phyloP scores from a whole-genome alignment of 225 moss, liverwort and hornwort species.

The Neckera pumila region DNA sequence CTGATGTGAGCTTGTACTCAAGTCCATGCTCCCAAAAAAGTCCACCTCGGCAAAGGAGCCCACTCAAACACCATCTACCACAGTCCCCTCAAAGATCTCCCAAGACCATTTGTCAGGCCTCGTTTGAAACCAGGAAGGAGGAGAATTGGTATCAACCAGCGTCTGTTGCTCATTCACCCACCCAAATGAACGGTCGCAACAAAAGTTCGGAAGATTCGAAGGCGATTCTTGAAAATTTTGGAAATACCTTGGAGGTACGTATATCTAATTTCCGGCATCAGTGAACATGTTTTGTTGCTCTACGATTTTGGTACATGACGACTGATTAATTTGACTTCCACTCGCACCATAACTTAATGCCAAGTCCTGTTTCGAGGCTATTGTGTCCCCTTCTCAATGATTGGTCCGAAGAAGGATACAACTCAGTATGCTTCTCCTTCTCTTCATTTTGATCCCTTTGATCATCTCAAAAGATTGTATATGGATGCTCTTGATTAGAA shows the following conservation, averaged over 20 bases:
- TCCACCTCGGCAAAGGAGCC: background rate
- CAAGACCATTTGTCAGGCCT: background rate
- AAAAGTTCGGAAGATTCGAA: slow-evolving; percentile 9
- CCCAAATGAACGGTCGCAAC: background rate
- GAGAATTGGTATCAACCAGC: background rate
- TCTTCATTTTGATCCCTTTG: background rate
- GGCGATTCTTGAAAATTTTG: slow-evolving; percentile 26
- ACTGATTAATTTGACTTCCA: background rate
- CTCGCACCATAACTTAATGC: background rate
- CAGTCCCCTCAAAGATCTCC: slow-evolving; percentile 9
- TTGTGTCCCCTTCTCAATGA: background rate
- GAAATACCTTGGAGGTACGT: slow-evolving; percentile 53
- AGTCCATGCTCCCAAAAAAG: background rate
- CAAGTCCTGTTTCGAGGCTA: background rate
- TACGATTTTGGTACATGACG: background rate
- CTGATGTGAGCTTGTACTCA: background rate
- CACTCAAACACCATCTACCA: background rate
- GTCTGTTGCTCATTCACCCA: background rate
- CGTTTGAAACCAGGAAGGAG: background rate
- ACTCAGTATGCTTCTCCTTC: background rate
- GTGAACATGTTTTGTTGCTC: background rate
- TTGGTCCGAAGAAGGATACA: background rate
- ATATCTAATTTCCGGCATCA: background rate
- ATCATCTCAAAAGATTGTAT: no score
- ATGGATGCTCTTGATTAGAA: background rate